Percentiles rank a stretch among this genome's conserved stretches.
phyloP scores from a whole-genome alignment of 257 asterid species.

The Henckelia pumila region DNA sequence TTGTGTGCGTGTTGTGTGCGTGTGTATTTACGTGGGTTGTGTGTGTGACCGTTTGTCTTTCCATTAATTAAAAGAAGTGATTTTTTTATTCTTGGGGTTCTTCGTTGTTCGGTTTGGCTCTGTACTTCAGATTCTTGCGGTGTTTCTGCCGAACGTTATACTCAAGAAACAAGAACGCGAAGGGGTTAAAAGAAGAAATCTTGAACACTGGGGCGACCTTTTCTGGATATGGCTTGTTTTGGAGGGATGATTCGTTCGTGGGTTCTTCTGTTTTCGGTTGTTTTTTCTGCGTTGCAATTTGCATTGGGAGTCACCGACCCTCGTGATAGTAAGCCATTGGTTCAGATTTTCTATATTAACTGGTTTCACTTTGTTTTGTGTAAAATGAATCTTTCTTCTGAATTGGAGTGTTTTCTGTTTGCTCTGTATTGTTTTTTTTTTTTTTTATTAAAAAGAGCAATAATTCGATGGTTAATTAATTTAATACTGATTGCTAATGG shows the following conservation, averaged over 20 bases:
- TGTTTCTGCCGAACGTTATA: constrained; percentile 26
- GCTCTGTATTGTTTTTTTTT: constrained; percentile 1
- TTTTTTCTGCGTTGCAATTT: constrained; percentile 36
- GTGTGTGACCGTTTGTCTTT: constrained; percentile 18
- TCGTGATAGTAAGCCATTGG: constrained; percentile 62
- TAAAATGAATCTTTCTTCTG: background rate
- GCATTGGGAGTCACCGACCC: constrained; percentile 67
- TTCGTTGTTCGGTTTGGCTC: constrained; percentile 15
- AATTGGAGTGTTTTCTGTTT: constrained; percentile 4
- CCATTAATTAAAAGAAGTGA: constrained; percentile 4
- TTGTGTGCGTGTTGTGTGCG: background rate
- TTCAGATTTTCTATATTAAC: background rate
- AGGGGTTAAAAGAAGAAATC: constrained; percentile 13
- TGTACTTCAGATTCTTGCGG: constrained; percentile 28
- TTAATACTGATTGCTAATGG: background rate
- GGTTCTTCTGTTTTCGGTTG: constrained; percentile 38
- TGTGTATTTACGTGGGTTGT: background rate
- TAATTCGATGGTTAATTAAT: background rate
- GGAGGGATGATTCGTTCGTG: constrained; percentile 35
- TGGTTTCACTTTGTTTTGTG: background rate
- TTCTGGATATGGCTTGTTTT: constrained; percentile 41
- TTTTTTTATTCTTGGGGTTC: constrained; percentile 19
- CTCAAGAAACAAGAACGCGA: constrained; percentile 10
- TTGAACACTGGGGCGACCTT: constrained; percentile 28
- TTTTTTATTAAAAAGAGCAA: background rate